Percentiles rank a stretch among this genome's conserved stretches.
These are phyloP conservation scores for Thymus quinquecostatus DNA, from an alignment of 257 asterid species.

Conservation along the genomic window DNA sequence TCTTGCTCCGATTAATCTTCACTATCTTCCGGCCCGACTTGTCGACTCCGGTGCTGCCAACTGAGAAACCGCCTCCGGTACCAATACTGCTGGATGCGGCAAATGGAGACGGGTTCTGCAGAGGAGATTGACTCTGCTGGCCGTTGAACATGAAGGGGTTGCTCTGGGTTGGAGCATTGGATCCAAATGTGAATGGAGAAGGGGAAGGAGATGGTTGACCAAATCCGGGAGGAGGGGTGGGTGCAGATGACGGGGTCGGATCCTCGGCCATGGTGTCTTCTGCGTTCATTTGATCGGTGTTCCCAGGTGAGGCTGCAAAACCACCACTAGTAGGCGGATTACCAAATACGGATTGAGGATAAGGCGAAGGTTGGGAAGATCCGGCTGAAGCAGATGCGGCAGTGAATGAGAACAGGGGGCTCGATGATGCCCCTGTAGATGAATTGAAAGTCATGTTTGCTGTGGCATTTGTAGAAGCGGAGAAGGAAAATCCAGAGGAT, in stretches of 20 bases:
- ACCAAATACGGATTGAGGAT: constrained; percentile 42
- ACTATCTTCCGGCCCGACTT: constrained; percentile 61
- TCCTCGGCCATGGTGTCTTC: constrained; percentile 98
- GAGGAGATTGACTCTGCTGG: constrained; percentile 57
- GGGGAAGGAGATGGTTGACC: constrained; percentile 55
- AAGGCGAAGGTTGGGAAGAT: constrained; percentile 34
- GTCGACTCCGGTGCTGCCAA: constrained; percentile 68
- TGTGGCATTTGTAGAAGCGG: constrained; percentile 38
- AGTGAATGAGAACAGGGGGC: constrained; percentile 45
- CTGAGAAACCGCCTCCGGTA: constrained; percentile 79
- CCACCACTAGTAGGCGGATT: constrained; percentile 34
- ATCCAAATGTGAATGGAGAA: constrained; percentile 51
- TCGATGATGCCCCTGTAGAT: constrained; percentile 39
- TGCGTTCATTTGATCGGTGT: constrained; percentile 63
- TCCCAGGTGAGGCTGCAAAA: constrained; percentile 49
- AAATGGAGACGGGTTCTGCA: constrained; percentile 49
- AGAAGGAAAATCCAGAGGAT: constrained; percentile 46
- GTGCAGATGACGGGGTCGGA: constrained; percentile 61
- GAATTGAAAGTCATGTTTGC: constrained; percentile 43
- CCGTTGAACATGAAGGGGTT: constrained; percentile 62
- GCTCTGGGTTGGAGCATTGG: constrained; percentile 43
- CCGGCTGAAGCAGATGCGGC: constrained; percentile 41
- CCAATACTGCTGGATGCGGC: constrained; percentile 58
- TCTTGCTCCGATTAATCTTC: constrained; percentile 50
- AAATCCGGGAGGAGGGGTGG: constrained; percentile 32